These are phyloP conservation scores for Syncephalastrum monosporum DNA, from an alignment of 371 early-diverging fungal species.

Conservation along the genomic window DNA sequence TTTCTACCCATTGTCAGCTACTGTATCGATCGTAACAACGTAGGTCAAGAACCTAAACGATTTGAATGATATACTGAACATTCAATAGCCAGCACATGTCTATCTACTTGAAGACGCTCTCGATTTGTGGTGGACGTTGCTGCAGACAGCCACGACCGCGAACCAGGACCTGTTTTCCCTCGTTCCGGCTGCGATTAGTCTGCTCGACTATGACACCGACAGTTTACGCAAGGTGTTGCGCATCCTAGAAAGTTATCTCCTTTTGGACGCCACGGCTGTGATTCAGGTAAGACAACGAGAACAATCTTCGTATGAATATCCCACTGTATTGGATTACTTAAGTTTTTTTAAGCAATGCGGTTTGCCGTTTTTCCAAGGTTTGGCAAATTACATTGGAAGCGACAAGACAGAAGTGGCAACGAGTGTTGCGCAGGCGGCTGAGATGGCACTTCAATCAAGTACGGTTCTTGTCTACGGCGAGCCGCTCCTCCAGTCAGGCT, in stretches of 20 bases:
- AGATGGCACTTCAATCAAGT: conserved; percentile 53
- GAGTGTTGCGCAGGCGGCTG: conserved; percentile 61
- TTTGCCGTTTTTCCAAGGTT: conserved; percentile 44
- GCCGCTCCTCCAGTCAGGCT: conserved; percentile 49
- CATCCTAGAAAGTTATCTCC: conserved; percentile 77
- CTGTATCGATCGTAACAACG: conserved; percentile 62
- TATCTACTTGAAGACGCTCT: conserved; percentile 87
- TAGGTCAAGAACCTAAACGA: conserved; percentile 8
- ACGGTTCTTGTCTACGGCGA: conserved; percentile 54
- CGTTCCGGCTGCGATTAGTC: conserved; percentile 55
- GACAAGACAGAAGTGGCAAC: conserved; percentile 62
- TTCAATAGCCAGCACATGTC: conserved; percentile 68
- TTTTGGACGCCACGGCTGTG: conserved; percentile 59
- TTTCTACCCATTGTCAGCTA: conserved; percentile 75
- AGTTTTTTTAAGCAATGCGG: conserved; percentile 34
- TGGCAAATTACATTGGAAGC: conserved; percentile 58
- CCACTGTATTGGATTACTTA: background rate
- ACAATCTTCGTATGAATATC: background rate
- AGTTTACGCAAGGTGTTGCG: conserved; percentile 68
- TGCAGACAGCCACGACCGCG: conserved; percentile 63
- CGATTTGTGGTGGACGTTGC: conserved; percentile 80
- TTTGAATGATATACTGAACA: background rate
- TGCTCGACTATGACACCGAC: conserved; percentile 79
- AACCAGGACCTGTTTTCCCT: conserved; percentile 63
- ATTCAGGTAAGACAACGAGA: conserved; percentile 37